These are phyloP conservation scores for Porogramme epimiltina DNA, from an alignment of 1,284 basidiomycete genomes.

Conservation along the genomic window DNA sequence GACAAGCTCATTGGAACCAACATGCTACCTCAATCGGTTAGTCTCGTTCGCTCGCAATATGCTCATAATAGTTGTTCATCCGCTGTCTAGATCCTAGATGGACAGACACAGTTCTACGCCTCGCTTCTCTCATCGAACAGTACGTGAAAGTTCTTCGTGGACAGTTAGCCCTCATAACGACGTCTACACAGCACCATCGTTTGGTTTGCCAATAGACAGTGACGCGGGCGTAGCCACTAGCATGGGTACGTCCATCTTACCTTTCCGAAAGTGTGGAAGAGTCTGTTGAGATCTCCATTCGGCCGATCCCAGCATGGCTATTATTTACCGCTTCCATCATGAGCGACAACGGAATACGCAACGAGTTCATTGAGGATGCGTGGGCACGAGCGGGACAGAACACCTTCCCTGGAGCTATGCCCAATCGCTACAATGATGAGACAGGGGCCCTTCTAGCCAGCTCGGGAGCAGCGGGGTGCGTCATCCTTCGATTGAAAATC, in stretches of 20 bases:
- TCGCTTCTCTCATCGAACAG: neutral
- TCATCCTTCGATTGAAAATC: neutral
- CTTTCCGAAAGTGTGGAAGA: neutral
- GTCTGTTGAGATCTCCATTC: neutral
- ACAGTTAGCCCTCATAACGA: neutral
- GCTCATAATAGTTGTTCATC: neutral
- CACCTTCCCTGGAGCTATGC: conserved; percentile 17
- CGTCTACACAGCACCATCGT: neutral
- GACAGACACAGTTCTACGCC: conserved; percentile 12
- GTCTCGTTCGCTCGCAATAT: neutral
- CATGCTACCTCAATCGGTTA: conserved; percentile 23
- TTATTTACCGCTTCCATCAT: conserved; percentile 27
- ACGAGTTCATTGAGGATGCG: conserved; percentile 21
- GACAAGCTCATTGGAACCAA: conserved; percentile 52
- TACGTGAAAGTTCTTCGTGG: neutral
- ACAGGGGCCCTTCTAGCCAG: conserved; percentile 5
- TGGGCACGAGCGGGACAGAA: conserved; percentile 26
- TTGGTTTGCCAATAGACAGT: conserved; percentile 23
- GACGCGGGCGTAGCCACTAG: conserved; percentile 8
- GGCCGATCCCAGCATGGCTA: conserved; percentile 23
- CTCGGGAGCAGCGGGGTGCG: conserved; percentile 17
- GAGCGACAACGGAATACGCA: conserved; percentile 19
- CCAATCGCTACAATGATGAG: conserved; percentile 19
- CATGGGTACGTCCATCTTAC: conserved; percentile 2
- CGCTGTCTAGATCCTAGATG: conserved; percentile 2